phyloP scores from a whole-genome alignment of 2,329 filamentous ascomycete species.

The Talaromyces rugulosus region DNA sequence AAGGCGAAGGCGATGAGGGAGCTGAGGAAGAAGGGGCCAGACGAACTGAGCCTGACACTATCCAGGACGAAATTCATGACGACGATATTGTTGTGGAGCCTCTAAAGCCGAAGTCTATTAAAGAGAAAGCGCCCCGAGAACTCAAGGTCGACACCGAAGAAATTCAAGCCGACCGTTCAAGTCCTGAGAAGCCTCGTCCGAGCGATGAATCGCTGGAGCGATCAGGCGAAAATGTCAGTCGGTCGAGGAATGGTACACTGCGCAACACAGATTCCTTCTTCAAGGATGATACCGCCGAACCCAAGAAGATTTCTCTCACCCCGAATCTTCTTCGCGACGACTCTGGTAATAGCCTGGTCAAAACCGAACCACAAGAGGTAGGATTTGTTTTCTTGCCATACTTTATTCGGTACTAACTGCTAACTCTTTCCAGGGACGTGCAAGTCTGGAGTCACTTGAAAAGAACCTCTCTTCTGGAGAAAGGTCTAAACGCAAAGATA shows the following conservation, averaged over 20 bases:
- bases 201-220: slow-evolving; percentile 65
- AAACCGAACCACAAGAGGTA: slow-evolving; percentile 39
- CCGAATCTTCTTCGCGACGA: slow-evolving; percentile 89
- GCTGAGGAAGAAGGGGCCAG: slow-evolving; percentile 45
- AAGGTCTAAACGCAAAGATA: slow-evolving; percentile 63
- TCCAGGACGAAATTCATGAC: slow-evolving; percentile 26
- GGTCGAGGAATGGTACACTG: slow-evolving; percentile 79
- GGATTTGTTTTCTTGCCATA: background rate
- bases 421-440: slow-evolving; percentile 44
- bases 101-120: slow-evolving; percentile 39
- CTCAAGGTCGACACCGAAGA: slow-evolving; percentile 20
- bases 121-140: slow-evolving; percentile 28
- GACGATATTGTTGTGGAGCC: slow-evolving; percentile 42
- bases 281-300: slow-evolving; percentile 91
- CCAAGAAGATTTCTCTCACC: slow-evolving; percentile 94
- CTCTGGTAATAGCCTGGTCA: slow-evolving; percentile 28
- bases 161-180: slow-evolving; percentile 25
- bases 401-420: slow-evolving; percentile 21
- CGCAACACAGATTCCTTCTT: slow-evolving; percentile 96
- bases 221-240: slow-evolving; percentile 35
- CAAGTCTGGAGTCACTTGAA: slow-evolving; percentile 73
- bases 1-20: slow-evolving; percentile 42
- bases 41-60: slow-evolving; percentile 28
- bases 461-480: slow-evolving; percentile 62
- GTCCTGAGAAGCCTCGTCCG: slow-evolving; percentile 41